Evolutionary conservation across 1,284 basidiomycete species (phyloP), one percentile per base, ranked within the genome.

Genomic region (Cryptococcus sp.): DNA sequence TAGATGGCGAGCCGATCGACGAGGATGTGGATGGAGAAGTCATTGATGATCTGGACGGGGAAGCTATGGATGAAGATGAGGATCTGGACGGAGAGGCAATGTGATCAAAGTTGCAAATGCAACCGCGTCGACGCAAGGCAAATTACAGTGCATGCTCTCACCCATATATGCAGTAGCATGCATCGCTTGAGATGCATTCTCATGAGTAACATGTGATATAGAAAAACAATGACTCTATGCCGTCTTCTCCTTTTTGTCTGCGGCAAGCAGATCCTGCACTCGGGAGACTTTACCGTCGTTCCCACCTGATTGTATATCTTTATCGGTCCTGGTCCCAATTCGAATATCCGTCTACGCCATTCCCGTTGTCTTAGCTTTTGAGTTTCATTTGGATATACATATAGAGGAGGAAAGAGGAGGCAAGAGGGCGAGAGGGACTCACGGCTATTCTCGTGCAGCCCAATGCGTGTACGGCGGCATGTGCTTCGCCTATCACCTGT

Each of bases 271-370:
- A 48, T 87, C 86, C 66, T 89, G 82, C 1, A 95, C 91, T 15
- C 92, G 84, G 56, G 82, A 81, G 20, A 93, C 83, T 72, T 95
- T 95, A 52, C 79, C 79, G 23, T 85, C 84, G 66, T 94, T 94
- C 4, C 86, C 90, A 7, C 89, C 91, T 2, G 81, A 80, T 2
- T 75, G 75, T 39, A 87, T 83, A 29, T 83, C 79, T 54, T 86
- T 83, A 77, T 94, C 92, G 19, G 83, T 83, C 45, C 93, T 85
- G 0, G 93, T 96, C 45, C 93, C 93, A 57, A 96, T 93, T 29
- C 93, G 87, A 58, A 96, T 89, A 76, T 96, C 93, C 7, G 92
- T 93, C 23, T 89, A 87, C 43, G n/a, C 89, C 81, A 4, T 26
- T 20, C 16, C 39, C 16, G 17, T 5, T 17, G 16, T 29, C 20